A percentile compares a stretch with the other conserved stretches of the same genome.
Conservation (phyloP, 1,284 basidiomycete genomes). For the Puccinia horiana region DNA sequence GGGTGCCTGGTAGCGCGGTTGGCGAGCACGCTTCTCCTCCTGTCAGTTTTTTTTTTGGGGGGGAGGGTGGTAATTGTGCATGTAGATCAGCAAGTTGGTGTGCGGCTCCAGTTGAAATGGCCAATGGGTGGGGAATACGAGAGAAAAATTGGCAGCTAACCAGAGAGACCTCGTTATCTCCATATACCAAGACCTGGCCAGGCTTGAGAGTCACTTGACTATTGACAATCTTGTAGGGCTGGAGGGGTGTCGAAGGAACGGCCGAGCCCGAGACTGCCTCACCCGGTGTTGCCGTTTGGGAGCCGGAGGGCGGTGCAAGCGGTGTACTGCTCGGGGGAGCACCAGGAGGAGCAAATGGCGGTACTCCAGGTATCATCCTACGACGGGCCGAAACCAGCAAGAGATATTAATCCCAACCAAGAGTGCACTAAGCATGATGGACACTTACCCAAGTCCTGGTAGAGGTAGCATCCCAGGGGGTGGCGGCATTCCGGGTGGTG, state of each 20-base stretch:
- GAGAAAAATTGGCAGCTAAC: slow-evolving; percentile 61
- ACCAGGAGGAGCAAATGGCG: slow-evolving; percentile 46
- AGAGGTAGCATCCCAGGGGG: slow-evolving; percentile 41
- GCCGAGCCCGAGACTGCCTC: slow-evolving; percentile 16
- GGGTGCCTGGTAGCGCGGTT: slow-evolving; percentile 71
- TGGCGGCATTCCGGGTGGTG: slow-evolving; percentile 56
- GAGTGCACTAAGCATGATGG: background rate
- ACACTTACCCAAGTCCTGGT: slow-evolving; percentile 33
- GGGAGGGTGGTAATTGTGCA: background rate
- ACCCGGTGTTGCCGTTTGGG: slow-evolving; percentile 15
- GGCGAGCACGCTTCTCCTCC: slow-evolving; percentile 78
- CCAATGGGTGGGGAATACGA: background rate
- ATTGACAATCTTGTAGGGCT: slow-evolving; percentile 63
- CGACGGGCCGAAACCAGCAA: background rate
- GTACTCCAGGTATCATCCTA: slow-evolving; percentile 40
- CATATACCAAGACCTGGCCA: slow-evolving; percentile 71
- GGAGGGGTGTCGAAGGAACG: slow-evolving; percentile 59
- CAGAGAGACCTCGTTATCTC: slow-evolving; percentile 73
- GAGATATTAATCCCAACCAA: background rate
- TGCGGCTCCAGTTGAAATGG: background rate
- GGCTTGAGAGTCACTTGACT: slow-evolving; percentile 70
- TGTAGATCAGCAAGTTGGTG: slow-evolving; percentile 6
- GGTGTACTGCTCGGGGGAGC: slow-evolving; percentile 12
- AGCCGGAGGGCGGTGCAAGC: slow-evolving; percentile 27
- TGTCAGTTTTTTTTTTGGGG: slow-evolving; percentile 55